These are phyloP conservation scores for Cylindrotheca fusiformis DNA, from an alignment of 108 stramenopile species.

Conservation along the genomic window DNA sequence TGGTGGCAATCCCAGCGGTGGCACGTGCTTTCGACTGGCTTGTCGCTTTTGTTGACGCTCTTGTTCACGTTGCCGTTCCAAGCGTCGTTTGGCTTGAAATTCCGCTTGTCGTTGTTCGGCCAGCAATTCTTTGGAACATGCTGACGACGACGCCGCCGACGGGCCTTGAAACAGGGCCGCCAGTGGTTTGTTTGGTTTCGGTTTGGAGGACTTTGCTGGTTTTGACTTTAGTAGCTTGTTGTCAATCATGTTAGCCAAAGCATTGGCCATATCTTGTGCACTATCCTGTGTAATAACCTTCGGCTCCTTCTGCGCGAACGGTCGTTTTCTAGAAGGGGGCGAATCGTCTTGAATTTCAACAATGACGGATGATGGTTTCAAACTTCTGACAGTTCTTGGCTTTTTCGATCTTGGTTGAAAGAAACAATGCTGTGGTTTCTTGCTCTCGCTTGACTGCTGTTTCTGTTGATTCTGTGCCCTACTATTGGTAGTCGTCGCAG, in stretches of 20 bases:
- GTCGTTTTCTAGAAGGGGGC: not conserved
- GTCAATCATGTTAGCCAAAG: constrained; percentile 10
- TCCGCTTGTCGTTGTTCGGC: constrained; percentile 59
- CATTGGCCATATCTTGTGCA: constrained; percentile 1
- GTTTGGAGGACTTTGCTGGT: no score
- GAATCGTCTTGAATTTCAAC: constrained; percentile 4
- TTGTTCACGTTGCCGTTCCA: constrained; percentile 39
- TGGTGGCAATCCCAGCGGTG: not conserved
- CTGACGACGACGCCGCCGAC: no score
- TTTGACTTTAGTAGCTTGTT: no score
- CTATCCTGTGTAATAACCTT: not conserved
- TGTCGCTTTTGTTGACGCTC: constrained; percentile 45
- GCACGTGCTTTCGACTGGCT: constrained; percentile 3
- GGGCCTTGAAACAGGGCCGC: constrained; percentile 13
- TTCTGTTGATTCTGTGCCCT: no score
- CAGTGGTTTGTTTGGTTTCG: not conserved
- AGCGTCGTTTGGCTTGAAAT: constrained; percentile 44
- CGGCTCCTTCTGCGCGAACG: not conserved
- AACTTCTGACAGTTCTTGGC: constrained; percentile 5
- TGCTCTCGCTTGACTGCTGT: not conserved
- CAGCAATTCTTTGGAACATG: constrained; percentile 7
- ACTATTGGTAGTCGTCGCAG: no score
- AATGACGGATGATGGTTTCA: no score
- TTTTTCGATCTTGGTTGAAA: not conserved
- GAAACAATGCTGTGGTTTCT: not conserved